These are phyloP conservation scores for Hyaloperonospora brassicae DNA, from an alignment of 352 stramenopile species.

Conservation along the genomic window DNA sequence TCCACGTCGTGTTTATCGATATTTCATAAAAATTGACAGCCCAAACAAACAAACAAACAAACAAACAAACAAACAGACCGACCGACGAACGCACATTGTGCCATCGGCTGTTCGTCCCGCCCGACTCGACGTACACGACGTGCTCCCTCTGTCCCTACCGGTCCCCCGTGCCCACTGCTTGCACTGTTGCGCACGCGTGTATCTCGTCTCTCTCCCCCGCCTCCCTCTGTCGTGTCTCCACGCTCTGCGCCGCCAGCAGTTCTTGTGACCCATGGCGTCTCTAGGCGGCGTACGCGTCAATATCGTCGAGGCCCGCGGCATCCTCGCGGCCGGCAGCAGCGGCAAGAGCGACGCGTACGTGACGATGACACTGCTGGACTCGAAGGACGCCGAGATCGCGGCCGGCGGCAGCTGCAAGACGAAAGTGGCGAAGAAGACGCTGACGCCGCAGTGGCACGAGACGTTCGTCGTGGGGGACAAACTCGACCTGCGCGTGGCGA, in stretches of 20 bases:
- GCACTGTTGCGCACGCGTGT: background rate
- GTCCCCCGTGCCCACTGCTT: background rate
- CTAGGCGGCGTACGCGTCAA: conserved; percentile 28
- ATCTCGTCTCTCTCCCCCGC: background rate
- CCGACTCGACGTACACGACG: conserved; percentile 1
- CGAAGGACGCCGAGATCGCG: conserved; percentile 32
- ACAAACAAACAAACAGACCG: no score
- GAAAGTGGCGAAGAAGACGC: conserved; percentile 57
- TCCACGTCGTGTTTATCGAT: no score
- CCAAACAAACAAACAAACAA: no score
- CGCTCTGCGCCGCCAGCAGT: background rate
- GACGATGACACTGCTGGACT: conserved; percentile 63
- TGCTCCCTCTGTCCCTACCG: background rate
- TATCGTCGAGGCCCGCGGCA: conserved; percentile 53
- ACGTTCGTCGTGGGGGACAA: conserved; percentile 52
- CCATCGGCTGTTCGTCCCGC: background rate
- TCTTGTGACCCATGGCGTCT: conserved; percentile 17
- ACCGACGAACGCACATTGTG: no score
- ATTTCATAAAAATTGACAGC: no score
- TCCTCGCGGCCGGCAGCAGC: conserved; percentile 58
- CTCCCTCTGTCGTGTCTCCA: no score
- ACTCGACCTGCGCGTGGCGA: conserved; percentile 56
- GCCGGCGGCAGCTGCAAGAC: conserved; percentile 54
- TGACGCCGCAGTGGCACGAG: conserved; percentile 54
- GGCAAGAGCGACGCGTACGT: conserved; percentile 70